Conservation (phyloP, 192 early-diverging fungal species). For the Phlyctochytrium planicorne region DNA sequence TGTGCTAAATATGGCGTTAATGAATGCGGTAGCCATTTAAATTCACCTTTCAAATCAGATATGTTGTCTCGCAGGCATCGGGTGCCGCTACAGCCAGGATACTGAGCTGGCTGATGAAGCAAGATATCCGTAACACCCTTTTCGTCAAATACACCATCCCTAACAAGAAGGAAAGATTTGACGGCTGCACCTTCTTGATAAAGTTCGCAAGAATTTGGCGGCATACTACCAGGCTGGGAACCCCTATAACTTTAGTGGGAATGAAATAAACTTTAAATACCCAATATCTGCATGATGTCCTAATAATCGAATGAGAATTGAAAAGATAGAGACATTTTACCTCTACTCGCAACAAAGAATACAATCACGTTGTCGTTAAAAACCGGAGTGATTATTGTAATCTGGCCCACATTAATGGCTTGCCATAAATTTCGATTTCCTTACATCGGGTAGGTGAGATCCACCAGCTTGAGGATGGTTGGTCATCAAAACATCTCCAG, state of each 20-base stretch:
- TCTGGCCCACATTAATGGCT: slow-evolving; percentile 51
- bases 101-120: slow-evolving; percentile 77
- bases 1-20: slow-evolving; percentile 81
- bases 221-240: slow-evolving; percentile 69
- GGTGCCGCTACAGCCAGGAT: slow-evolving; percentile 83
- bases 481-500: slow-evolving; percentile 92
- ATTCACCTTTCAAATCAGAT: slow-evolving; percentile 76
- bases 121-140: slow-evolving; percentile 75
- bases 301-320: too few species aligned
- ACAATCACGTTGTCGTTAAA: slow-evolving; percentile 75
- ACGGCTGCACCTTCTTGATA: slow-evolving; percentile 95
- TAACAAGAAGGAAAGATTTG: slow-evolving; percentile 85
- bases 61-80: slow-evolving; percentile 88
- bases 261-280: slow-evolving; percentile 33
- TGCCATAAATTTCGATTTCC: neutral
- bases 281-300: slow-evolving; percentile 81
- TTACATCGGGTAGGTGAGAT: slow-evolving; percentile 76
- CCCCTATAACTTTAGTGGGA: slow-evolving; percentile 9
- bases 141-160: slow-evolving; percentile 77
- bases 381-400: slow-evolving; percentile 95
- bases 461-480: slow-evolving; percentile 97
- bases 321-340: too few species aligned
- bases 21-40: too few species aligned
- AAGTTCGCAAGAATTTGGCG: slow-evolving; percentile 86
- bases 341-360: slow-evolving; percentile 92